phyloP scores from a whole-genome alignment of 352 stramenopile species.

The Phytophthora agathidicida region DNA sequence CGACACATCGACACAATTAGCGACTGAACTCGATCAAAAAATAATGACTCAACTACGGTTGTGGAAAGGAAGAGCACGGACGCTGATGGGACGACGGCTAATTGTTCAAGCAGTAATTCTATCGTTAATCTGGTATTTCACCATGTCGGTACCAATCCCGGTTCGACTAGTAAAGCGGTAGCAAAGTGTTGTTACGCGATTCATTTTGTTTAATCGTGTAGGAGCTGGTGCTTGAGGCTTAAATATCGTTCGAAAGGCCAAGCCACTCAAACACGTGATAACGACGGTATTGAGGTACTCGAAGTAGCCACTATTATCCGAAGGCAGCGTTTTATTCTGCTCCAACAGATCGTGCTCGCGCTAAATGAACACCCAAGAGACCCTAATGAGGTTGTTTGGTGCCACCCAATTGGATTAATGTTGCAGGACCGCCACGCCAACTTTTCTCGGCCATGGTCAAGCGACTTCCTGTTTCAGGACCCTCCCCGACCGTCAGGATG shows the following conservation, averaged over 20 bases:
- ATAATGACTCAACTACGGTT: not conserved
- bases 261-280: not conserved
- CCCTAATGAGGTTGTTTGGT: not conserved
- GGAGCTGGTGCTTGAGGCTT: too few relatives aligned
- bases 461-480: conserved; percentile 3
- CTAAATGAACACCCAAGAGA: not conserved
- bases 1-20: not conserved
- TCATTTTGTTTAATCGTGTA: too few relatives aligned
- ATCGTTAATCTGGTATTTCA: not conserved
- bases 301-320: not conserved
- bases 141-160: too few relatives aligned
- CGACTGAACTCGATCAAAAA: not conserved
- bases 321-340: not conserved
- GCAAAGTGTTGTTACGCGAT: too few relatives aligned
- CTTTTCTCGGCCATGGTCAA: not conserved
- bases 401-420: not conserved
- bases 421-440: not conserved
- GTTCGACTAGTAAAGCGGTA: too few relatives aligned
- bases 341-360: not conserved
- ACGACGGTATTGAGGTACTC: not conserved
- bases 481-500: not conserved
- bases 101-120: not conserved
- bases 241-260: not conserved
- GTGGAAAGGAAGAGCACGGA: not conserved
- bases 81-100: not conserved